Conservation (phyloP, 2,329 filamentous ascomycete genomes). For the Aspergillus felis region DNA sequence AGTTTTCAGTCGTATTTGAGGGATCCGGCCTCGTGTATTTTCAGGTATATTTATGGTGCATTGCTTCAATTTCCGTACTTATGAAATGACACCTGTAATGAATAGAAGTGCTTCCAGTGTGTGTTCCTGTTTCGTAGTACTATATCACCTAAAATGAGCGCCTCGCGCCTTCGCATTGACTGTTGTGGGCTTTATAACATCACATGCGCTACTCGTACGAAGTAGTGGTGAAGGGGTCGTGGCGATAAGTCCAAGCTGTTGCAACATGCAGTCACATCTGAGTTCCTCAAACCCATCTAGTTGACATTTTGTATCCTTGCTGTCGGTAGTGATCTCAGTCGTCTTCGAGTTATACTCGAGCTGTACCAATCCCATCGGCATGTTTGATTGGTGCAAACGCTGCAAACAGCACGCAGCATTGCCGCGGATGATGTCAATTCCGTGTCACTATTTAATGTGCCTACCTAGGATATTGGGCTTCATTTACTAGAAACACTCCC, state of each 20-base stretch:
- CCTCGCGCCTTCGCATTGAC: neutral
- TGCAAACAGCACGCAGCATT: constrained; percentile 29
- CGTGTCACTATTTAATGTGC: constrained; percentile 15
- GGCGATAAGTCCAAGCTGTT: neutral
- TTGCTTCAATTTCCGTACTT: constrained; percentile 15
- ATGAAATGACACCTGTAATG: constrained; percentile 9
- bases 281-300: neutral
- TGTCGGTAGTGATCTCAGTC: neutral
- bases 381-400: constrained; percentile 27
- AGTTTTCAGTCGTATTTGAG: constrained; percentile 19
- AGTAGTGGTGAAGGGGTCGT: neutral
- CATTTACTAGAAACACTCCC: neutral
- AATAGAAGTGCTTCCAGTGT: neutral
- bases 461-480: neutral
- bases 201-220: neutral
- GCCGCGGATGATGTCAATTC: constrained; percentile 38
- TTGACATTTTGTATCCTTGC: neutral
- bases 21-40: constrained; percentile 12
- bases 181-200: neutral
- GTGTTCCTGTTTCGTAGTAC: neutral
- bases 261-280: neutral
- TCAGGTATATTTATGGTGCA: constrained; percentile 18
- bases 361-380: neutral
- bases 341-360: neutral
- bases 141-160: neutral